These are phyloP conservation scores for Leptographium wingfieldii DNA, from an alignment of 2,329 filamentous ascomycete genomes.

Conservation along the genomic window DNA sequence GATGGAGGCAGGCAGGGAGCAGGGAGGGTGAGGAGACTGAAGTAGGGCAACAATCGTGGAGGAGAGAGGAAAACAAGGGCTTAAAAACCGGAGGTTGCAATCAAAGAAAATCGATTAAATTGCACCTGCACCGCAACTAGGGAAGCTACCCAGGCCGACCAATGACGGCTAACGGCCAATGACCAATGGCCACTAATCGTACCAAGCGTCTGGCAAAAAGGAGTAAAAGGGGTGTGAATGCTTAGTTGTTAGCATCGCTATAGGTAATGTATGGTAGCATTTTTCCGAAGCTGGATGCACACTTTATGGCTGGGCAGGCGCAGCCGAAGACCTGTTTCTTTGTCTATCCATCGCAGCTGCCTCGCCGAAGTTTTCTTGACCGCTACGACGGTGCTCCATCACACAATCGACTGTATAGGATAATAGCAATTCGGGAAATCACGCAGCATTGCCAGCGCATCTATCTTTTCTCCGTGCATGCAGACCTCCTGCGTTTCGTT, in stretches of 20 bases:
- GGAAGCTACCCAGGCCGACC: neutral
- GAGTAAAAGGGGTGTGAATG: neutral
- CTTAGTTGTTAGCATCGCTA: neutral
- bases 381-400: neutral
- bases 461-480: neutral
- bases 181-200: neutral
- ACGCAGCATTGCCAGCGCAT: neutral
- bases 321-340: neutral
- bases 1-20: neutral
- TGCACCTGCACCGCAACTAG: neutral
- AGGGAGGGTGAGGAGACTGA: neutral
- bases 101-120: neutral
- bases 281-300: neutral
- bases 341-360: neutral
- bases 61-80: slow-evolving; percentile 1
- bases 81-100: neutral
- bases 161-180: neutral
- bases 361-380: neutral
- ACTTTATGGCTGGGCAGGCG: neutral
- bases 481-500: neutral
- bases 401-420: no score
- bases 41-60: neutral
- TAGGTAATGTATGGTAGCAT: neutral
- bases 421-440: neutral
- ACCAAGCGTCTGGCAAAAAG: neutral